Evolutionary conservation across 2,329 filamentous ascomycete genomes (phyloP), one percentile per base, ranked within the genome.

Genomic region (Neofusicoccum ribis): DNA sequence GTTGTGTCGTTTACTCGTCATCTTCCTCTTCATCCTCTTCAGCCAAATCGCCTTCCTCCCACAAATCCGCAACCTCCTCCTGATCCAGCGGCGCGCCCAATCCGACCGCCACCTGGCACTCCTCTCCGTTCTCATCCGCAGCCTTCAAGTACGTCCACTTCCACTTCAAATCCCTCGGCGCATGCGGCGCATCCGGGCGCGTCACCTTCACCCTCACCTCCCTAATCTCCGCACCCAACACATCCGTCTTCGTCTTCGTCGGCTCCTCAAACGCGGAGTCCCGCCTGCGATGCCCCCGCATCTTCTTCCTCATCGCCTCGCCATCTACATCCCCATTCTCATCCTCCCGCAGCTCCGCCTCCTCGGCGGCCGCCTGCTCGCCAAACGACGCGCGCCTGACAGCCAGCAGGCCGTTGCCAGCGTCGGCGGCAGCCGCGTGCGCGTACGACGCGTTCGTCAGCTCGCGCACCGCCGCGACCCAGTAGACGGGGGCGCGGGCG

Each of bases 201-300:
- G 37, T n/a, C 39, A 65, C 15, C 54, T 41, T 51, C 17, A 65
- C 54, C 9, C 52, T 8, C 43, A 59, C 56, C 36, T 61, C 63
- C 23, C 63, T 34, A 15, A 65, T 49, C 63, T 65, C 63, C 9
- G 56, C 37, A 27, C 63, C 63, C 23, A 65, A 15, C 15, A 65
- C 63, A 39, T 65, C 63, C 46, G 46, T 60, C 63, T 65, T 65
- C 23, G 63, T 65, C 39, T 20, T 27, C 8, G 63, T 65, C 11
- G 63, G 63, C 56, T 65, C 56, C 54, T 65, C 63, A 39, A 65
- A 65, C 4, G 47, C 63, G 9, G 46, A 52, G 17, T 65, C 63
- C 12, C 63, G 36, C 15, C 63, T 39, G 20, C 47, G 27, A n/a
- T 37, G 50, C 5, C 31, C 41, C 5, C 59, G 27, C 61, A 36